Evolutionary conservation across 2,329 filamentous ascomycete species (phyloP).

Genomic region (Aspergillus tanneri): DNA sequence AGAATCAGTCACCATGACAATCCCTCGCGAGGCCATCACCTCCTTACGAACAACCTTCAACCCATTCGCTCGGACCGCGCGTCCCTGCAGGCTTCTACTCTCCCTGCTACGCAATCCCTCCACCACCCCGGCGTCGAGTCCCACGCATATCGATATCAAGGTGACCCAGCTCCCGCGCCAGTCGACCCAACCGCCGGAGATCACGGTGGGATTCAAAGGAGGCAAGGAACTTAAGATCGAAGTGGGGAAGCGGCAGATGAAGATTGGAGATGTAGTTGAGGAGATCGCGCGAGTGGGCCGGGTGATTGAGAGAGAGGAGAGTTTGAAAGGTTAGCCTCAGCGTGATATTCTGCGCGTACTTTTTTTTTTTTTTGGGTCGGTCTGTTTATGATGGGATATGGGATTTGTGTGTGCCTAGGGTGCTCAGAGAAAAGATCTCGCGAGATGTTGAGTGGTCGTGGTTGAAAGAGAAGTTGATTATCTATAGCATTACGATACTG

Average conservation of each 20-base stretch:
- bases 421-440: no score
- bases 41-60: conserved; percentile 86
- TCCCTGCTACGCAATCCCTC: conserved; percentile 79
- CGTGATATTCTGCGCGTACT: conserved; percentile 24
- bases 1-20: conserved; percentile 30
- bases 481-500: conserved; percentile 13
- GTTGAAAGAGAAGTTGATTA: neutral
- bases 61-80: conserved; percentile 77
- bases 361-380: neutral
- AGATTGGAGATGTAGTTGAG: conserved; percentile 80
- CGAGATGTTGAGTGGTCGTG: neutral
- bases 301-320: conserved; percentile 75
- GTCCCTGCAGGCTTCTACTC: conserved; percentile 84
- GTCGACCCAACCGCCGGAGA: conserved; percentile 65
- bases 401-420: no score
- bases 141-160: conserved; percentile 71
- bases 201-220: conserved; percentile 90
- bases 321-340: conserved; percentile 56
- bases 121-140: conserved; percentile 73
- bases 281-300: conserved; percentile 90
- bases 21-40: conserved; percentile 54
- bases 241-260: conserved; percentile 71
- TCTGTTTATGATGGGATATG: neutral
- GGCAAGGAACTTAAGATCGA: conserved; percentile 87
- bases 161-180: conserved; percentile 71